Percentiles rank a stretch among this genome's conserved stretches.
Conservation (phyloP, 345 rosid genomes). For the Turritis glabra region DNA sequence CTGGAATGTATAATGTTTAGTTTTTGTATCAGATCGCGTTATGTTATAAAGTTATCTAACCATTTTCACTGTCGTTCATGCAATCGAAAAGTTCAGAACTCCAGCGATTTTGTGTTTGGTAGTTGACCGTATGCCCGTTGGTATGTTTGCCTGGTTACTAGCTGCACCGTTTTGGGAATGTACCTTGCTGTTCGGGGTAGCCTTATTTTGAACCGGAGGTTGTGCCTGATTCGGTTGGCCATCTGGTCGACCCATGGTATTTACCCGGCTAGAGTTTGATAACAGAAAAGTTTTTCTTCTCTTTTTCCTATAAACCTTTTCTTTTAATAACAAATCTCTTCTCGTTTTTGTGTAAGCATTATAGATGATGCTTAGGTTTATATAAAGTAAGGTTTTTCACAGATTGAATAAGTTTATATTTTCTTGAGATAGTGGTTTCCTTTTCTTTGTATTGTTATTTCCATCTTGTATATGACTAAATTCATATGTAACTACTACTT, state of each 20-base stretch:
- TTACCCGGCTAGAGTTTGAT: background rate
- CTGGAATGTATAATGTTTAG: background rate
- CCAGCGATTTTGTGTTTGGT: slow-evolving; percentile 43
- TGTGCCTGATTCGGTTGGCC: slow-evolving; percentile 8
- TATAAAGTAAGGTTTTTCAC: background rate
- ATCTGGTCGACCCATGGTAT: slow-evolving; percentile 22
- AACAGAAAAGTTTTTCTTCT: background rate
- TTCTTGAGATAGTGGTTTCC: background rate
- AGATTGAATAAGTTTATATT: background rate
- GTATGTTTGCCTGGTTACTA: background rate
- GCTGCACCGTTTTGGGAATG: background rate
- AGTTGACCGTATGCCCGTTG: slow-evolving; percentile 10
- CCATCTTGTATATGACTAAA: slow-evolving; percentile 12
- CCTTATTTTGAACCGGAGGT: background rate
- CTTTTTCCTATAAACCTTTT: background rate
- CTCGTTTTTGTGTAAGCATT: background rate
- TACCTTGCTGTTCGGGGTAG: background rate
- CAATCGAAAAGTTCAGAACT: slow-evolving; percentile 57
- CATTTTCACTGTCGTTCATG: slow-evolving; percentile 66
- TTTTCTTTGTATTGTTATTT: background rate
- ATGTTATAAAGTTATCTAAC: slow-evolving; percentile 34
- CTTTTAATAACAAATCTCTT: background rate
- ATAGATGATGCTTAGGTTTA: slow-evolving; percentile 1
- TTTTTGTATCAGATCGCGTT: background rate
- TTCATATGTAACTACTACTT: background rate